Percentiles rank a stretch among this genome's conserved stretches.
phyloP scores from a whole-genome alignment of 1,284 basidiomycete species.

The Cryptococcus amylolentus region DNA sequence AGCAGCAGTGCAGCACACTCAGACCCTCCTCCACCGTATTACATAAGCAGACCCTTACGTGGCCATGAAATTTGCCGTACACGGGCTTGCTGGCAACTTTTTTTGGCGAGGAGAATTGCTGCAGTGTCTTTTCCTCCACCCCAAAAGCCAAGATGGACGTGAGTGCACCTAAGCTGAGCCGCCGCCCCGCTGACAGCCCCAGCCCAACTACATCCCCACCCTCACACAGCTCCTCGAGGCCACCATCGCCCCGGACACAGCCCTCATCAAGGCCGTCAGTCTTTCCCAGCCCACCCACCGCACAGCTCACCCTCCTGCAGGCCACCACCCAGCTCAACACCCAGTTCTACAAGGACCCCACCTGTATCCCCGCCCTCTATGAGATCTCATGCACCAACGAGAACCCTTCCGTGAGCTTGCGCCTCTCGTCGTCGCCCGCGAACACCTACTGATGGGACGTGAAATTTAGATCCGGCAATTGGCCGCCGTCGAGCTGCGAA shows the following conservation, averaged over 20 bases:
- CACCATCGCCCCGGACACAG: constrained; percentile 80
- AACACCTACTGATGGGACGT: background rate
- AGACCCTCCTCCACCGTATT: background rate
- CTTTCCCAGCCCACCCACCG: background rate
- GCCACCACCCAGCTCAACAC: constrained; percentile 88
- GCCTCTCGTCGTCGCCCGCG: constrained; percentile 13
- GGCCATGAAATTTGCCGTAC: background rate
- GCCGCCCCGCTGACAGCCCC: background rate
- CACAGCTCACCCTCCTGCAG: constrained; percentile 51
- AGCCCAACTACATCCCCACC: constrained; percentile 55
- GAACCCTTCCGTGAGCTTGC: constrained; percentile 55
- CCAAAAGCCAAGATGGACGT: constrained; percentile 22
- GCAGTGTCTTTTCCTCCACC: background rate
- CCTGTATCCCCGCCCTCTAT: constrained; percentile 87
- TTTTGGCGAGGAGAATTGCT: background rate
- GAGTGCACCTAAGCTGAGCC: constrained; percentile 4
- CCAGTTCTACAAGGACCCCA: constrained; percentile 84
- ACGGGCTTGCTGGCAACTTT: background rate
- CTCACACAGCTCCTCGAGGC: constrained; percentile 80
- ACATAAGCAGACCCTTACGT: background rate
- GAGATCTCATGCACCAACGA: constrained; percentile 82
- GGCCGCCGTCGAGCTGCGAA: constrained; percentile 95
- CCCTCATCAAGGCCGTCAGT: constrained; percentile 74
- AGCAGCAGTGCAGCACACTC: no score
- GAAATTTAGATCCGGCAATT: constrained; percentile 81